Evolutionary conservation across 1,139 yeast genomes (phyloP).

Genomic region (Kodamaea anthophila): DNA sequence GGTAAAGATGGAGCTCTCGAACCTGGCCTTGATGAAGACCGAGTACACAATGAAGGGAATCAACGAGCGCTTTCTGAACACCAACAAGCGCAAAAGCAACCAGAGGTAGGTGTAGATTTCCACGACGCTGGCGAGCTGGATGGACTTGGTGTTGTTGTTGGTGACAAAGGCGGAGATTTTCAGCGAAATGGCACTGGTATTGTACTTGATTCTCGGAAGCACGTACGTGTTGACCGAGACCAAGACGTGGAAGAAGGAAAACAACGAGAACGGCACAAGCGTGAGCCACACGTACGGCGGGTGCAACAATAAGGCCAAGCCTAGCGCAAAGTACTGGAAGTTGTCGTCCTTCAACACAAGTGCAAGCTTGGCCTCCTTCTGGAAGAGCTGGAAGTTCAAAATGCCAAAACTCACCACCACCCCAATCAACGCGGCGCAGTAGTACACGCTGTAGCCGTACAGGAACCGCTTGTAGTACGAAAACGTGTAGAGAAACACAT

Average conservation of each 20-base stretch:
- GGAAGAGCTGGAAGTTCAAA: constrained; percentile 53
- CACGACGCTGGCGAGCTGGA: constrained; percentile 63
- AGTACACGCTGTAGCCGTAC: constrained; percentile 38
- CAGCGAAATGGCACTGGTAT: constrained; percentile 32
- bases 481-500: constrained; percentile 48
- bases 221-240: constrained; percentile 60
- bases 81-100: constrained; percentile 47
- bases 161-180: constrained; percentile 50
- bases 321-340: constrained; percentile 56
- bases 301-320: constrained; percentile 51
- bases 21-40: constrained; percentile 70
- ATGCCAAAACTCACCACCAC: constrained; percentile 73
- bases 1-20: constrained; percentile 69
- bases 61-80: constrained; percentile 64
- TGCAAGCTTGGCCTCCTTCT: constrained; percentile 22
- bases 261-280: constrained; percentile 59
- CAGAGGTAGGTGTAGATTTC: constrained; percentile 55
- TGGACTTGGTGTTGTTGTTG: constrained; percentile 61
- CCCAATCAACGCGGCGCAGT: constrained; percentile 57
- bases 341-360: constrained; percentile 54
- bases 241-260: constrained; percentile 67
- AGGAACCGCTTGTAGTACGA: constrained; percentile 27
- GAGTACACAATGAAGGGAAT: constrained; percentile 52
- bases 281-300: constrained; percentile 50
- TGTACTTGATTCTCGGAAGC: constrained; percentile 58